Base-by-base conservation (phyloP, 306 rosid species). In the Prinsepia uniflora region DNA sequence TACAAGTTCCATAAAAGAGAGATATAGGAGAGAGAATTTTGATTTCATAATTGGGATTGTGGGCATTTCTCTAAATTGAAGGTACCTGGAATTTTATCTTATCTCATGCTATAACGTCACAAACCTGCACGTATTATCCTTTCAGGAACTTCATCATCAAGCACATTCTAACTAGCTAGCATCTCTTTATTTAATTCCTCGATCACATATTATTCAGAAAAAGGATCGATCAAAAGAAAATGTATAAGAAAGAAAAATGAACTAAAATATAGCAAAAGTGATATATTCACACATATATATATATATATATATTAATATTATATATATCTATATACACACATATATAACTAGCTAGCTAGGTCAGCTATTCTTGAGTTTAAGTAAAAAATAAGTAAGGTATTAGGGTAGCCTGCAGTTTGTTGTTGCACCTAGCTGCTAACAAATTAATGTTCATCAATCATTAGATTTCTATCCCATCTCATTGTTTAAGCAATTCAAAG, bases 1-100 rank as follows among this genome's bases (percentile, higher is more conserved):
- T 43, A 17, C 64, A 34, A 59, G 64, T 59, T 59, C 64, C 44
- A 59, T n/a, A n/a, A n/a, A n/a, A n/a, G n/a, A n/a, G n/a, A n/a
- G n/a, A n/a, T n/a, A 34, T 14, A 18, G 14, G 18, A 34, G 17
- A 14, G 43, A 34, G 44, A 17, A 10, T 59, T 56, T 59, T 59
- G 19, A 7, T 59, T 59, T 36, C 43, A 34, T 34, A 24, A n/a
- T n/a, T 59, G 64, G 64, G 64, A 59, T 59, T 44, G 34, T 42
- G 19, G 43, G 18, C 18, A 14, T 50, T 17, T 59, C 34, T 59
- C 64, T 59, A 15, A 13, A 59, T 34, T 34, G 13, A 43, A 59
- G 44, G 18, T 59, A 8, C 64, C 30, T 24, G 30, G 0, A 24
- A 24, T 24, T 24, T 24, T 24, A 52, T 0, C 18, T 19, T 17